Percentiles rank a stretch among this genome's conserved stretches.
phyloP scores from a whole-genome alignment of 805 yeast species.

The Ogataea methanolica region DNA sequence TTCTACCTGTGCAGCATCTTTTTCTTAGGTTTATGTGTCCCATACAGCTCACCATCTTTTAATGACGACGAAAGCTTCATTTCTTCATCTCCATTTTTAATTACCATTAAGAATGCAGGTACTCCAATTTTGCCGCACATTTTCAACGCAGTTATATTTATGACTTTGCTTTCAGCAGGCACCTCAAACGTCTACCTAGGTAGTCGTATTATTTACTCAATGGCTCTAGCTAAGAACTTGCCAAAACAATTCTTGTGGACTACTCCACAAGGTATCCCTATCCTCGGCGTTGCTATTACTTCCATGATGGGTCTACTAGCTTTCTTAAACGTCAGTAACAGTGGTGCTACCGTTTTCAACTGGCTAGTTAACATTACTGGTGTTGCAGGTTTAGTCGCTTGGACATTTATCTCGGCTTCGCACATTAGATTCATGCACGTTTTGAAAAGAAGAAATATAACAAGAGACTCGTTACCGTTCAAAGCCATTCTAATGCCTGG shows the following conservation, averaged over 20 bases:
- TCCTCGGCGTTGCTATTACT: constrained; percentile 49
- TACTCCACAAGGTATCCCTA: constrained; percentile 59
- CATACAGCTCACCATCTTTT: constrained; percentile 57
- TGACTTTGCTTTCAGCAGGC: constrained; percentile 72
- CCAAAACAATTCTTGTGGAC: constrained; percentile 48
- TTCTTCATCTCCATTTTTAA: constrained; percentile 65
- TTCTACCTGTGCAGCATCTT: constrained; percentile 63
- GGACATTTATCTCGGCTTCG: constrained; percentile 61
- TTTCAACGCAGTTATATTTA: constrained; percentile 66
- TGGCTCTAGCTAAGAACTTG: constrained; percentile 55
- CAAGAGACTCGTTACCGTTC: constrained; percentile 67
- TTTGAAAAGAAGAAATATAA: constrained; percentile 55
- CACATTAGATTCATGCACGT: constrained; percentile 70
- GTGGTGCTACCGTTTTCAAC: constrained; percentile 56
- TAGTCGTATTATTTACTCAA: constrained; percentile 59
- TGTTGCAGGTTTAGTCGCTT: constrained; percentile 68
- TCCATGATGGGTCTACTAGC: constrained; percentile 61
- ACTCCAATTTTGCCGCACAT: constrained; percentile 62
- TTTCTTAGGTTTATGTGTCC: constrained; percentile 67
- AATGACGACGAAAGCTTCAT: constrained; percentile 33
- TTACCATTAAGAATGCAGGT: constrained; percentile 66
- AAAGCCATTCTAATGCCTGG: constrained; percentile 69
- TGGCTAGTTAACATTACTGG: constrained; percentile 75
- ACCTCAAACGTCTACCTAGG: constrained; percentile 72
- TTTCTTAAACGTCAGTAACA: constrained; percentile 50